Conservation (phyloP, 805 yeast genomes). For the Schwanniomyces pseudopolymorphus region DNA sequence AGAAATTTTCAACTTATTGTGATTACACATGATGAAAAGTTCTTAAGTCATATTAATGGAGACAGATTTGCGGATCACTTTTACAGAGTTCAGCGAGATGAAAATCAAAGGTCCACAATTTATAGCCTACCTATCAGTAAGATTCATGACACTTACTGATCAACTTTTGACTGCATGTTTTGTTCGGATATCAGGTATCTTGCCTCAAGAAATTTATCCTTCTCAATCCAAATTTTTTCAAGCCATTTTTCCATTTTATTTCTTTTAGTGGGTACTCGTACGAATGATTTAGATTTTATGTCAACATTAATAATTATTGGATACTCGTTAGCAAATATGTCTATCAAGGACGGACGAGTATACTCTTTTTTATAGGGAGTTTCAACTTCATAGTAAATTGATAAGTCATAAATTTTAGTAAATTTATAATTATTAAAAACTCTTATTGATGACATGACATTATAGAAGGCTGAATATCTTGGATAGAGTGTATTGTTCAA, state of each 20-base stretch:
- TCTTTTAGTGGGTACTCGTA: conserved; percentile 52
- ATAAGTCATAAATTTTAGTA: conserved; percentile 53
- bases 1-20: conserved; percentile 91
- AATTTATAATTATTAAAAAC: conserved; percentile 32
- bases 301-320: conserved; percentile 45
- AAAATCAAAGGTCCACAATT: conserved; percentile 77
- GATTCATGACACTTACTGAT: conserved; percentile 29
- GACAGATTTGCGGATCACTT: conserved; percentile 82
- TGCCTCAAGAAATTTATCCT: conserved; percentile 47
- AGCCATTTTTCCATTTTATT: conserved; percentile 70
- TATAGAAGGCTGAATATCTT: conserved; percentile 59
- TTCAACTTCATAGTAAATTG: conserved; percentile 41
- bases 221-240: conserved; percentile 69
- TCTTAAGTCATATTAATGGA: conserved; percentile 82
- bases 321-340: conserved; percentile 24
- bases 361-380: conserved; percentile 5
- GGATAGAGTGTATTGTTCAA: conserved; percentile 72
- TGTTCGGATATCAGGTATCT: conserved; percentile 2
- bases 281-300: conserved; percentile 45
- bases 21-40: conserved; percentile 95
- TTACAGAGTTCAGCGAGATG: conserved; percentile 77
- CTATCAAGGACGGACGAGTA: conserved; percentile 26
- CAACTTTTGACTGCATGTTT: not conserved
- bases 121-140: conserved; percentile 43
- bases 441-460: conserved; percentile 45